Conservation (phyloP, 2,329 filamentous ascomycete species). For the Cladophialophora yegresii region DNA sequence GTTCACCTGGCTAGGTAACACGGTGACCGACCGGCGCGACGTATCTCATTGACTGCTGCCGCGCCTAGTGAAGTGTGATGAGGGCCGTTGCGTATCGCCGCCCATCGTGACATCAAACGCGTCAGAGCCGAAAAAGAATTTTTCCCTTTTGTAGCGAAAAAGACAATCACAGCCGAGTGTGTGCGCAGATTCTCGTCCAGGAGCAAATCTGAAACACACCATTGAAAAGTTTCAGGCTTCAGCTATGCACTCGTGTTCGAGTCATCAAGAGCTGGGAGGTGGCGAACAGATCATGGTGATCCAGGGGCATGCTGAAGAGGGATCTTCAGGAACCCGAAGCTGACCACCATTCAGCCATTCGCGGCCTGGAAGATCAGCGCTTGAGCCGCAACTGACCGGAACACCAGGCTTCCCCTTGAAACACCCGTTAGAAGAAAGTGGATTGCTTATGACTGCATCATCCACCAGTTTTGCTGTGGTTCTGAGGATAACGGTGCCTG, state of each 20-base stretch:
- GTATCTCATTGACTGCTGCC: background rate
- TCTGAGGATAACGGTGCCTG: background rate
- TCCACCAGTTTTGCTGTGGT: slow-evolving; percentile 4
- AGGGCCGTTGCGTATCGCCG: background rate
- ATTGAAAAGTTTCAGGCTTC: slow-evolving; percentile 3
- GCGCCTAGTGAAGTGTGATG: background rate
- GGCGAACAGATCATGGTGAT: slow-evolving; percentile 22
- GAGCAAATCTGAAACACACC: slow-evolving; percentile 24
- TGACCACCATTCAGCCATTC: slow-evolving; percentile 7
- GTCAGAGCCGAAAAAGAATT: background rate
- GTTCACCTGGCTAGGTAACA: background rate
- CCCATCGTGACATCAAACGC: background rate
- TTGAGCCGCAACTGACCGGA: slow-evolving; percentile 17
- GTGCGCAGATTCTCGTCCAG: slow-evolving; percentile 10
- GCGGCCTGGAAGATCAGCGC: slow-evolving; percentile 12
- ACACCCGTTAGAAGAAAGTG: slow-evolving; percentile 14
- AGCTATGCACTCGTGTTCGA: background rate
- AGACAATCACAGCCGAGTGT: background rate
- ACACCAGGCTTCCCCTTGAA: slow-evolving; percentile 20
- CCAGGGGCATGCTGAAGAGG: slow-evolving; percentile 14
- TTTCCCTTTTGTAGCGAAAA: background rate
- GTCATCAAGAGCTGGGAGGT: slow-evolving; percentile 17
- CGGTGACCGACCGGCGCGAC: background rate
- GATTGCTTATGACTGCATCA: slow-evolving; percentile 19
- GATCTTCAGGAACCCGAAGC: slow-evolving; percentile 32